Base-by-base conservation (phyloP, 345 rosid genomes). In the Schrenkiella parvula region DNA sequence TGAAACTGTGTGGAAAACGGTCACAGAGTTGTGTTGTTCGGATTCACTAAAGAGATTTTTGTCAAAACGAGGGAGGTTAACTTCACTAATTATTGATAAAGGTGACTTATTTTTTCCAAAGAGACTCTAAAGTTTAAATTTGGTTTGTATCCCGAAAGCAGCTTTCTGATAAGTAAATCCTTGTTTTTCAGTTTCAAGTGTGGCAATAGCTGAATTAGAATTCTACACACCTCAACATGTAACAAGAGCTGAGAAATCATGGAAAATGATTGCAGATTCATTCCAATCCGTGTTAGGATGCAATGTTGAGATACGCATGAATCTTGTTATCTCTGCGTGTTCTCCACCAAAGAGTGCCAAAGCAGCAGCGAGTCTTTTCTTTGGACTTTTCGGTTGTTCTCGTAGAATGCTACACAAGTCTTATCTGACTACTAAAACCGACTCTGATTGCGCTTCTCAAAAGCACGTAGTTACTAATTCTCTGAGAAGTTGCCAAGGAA, bases 181-280 rank as follows among this genome's bases (percentile, higher is more conserved):
- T 47, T 35, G 8, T 64, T 2, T 52, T n/a, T 10, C 34, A 1
- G 14, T 72, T 77, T 55, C 82, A 89, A 96, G 93, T 72, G 64
- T 88, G 71, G 96, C 92, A 42, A 81, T 91, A 26, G 97, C 89
- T 59, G 95, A 87, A 62, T 56, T 95, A 61, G 92, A 89, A 60
- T 91, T 91, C 74, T 51, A 78, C 74, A 83, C 81, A 72, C 80
- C 86, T 66, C 77, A 70, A 44, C 78, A 84, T 68, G 91, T 84
- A 46, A 64, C 86, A 7, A 89, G 81, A 78, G 97, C 99, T 11
- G 99, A 95, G 73, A 91, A 84, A 78, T 89, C 97, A 39, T 95
- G 99, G 99, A 95, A 95, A 80, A 43, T 64, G 46, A 95, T 95
- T 46, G 99, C 99, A 68, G 89, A 86, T 70, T 83, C 85, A 12